Base-by-base conservation (phyloP, 176 grass and related monocot species). In the Oryza meridionalis region DNA sequence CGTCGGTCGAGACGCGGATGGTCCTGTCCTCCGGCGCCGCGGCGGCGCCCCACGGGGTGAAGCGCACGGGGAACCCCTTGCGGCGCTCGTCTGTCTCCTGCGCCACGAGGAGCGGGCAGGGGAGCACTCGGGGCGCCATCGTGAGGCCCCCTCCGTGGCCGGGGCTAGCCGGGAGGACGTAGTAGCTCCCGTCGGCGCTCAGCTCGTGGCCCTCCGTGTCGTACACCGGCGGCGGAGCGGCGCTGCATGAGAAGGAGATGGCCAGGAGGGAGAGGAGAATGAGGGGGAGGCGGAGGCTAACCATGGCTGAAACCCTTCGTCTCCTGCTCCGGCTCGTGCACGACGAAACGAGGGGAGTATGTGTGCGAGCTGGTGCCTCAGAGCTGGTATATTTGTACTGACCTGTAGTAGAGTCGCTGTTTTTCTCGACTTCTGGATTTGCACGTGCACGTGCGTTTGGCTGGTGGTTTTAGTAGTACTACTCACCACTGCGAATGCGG, bases 91-190 rank as follows among this genome's bases (percentile, higher is more conserved):
- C 26, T 17, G 85, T 17, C 11, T 82, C 86, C 78, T 92, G 89
- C 72, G 80, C 77, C 11, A 94, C 92, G 65, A 71, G 82, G 17
- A 85, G 92, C 14, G 92, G 92, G 84, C 89, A 94, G 61, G 0
- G 66, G 53, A 22, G 13, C 1, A 14, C 13, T 72, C 87, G 51
- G 4, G 72, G 46, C 0, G 72, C 81, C 72, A 89, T n/a, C 25
- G 72, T 92, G 29, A 94, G 83, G 46, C 92, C 87, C 13, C 92
- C 89, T 43, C 86, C 88, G 50, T 2, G 73, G 0, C 81, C 68
- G 31, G 11, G 58, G 16, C 6, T 15, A 0, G 82, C 84, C 11
- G 92, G 84, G 33, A 91, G 80, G 5, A 91, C 82, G 84, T 87
- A 87, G 78, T 94, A 94, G 68, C 19, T 47, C 11, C 26, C 37